phyloP scores from a whole-genome alignment of 352 stramenopile genomes.

The Phytophthora sojae region DNA sequence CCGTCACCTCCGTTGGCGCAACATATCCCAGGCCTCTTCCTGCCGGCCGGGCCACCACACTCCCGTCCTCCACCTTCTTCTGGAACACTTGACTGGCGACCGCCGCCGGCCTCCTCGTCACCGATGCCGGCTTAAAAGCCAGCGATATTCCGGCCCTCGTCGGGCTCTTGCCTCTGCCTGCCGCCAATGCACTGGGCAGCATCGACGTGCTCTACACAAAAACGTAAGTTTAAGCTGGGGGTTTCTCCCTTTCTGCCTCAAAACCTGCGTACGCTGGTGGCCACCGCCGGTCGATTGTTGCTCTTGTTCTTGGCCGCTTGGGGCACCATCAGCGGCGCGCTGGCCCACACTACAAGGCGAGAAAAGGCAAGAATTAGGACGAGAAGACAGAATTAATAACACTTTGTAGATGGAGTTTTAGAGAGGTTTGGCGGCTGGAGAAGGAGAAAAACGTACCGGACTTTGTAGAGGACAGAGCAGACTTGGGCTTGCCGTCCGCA shows the following conservation, averaged over 20 bases:
- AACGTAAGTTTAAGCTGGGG: neutral
- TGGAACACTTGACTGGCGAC: conserved; percentile 19
- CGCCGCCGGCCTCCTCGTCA: conserved; percentile 44
- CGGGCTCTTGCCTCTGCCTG: conserved; percentile 51
- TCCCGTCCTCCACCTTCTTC: conserved; percentile 23
- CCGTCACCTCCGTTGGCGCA: conserved; percentile 51
- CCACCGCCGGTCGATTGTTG: conserved; percentile 12
- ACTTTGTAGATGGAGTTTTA: conserved; percentile 7
- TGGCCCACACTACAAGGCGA: conserved; percentile 58
- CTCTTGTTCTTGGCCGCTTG: conserved; percentile 51
- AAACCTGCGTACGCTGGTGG: conserved; percentile 38
- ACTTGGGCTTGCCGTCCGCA: conserved; percentile 59
- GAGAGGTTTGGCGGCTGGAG: neutral
- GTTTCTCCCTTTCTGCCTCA: neutral
- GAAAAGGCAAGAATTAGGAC: conserved; percentile 17
- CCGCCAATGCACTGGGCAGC: conserved; percentile 56
- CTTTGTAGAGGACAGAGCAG: conserved; percentile 32
- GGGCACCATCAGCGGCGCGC: conserved; percentile 57
- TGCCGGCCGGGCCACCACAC: conserved; percentile 9
- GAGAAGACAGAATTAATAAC: neutral
- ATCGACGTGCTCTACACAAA: conserved; percentile 50
- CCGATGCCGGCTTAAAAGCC: conserved; percentile 65
- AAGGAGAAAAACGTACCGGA: conserved; percentile 27
- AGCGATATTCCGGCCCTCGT: conserved; percentile 45
- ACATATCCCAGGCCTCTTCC: conserved; percentile 49